These are phyloP conservation scores for Chlamydomonas reinhardtii DNA, from an alignment of 163 green algal species.

Conservation along the genomic window DNA sequence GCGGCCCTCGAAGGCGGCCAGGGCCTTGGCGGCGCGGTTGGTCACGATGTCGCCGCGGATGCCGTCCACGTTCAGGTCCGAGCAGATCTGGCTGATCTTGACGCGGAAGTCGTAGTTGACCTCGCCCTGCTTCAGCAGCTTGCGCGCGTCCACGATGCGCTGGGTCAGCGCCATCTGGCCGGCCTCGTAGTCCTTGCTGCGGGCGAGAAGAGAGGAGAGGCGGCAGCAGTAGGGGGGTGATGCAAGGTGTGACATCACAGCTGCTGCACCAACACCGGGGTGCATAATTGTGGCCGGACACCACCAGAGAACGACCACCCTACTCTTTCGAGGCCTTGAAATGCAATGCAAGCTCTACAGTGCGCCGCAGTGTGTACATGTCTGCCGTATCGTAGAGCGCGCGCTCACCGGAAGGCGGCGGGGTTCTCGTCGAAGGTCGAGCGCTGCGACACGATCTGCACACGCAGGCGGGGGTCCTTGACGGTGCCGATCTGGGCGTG, in stretches of 20 bases:
- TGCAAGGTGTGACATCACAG: not conserved
- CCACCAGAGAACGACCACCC: too few species aligned
- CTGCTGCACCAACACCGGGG: too few species aligned
- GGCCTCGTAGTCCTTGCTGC: conserved; percentile 43
- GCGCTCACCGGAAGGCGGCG: conserved; percentile 57
- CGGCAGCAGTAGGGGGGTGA: not conserved
- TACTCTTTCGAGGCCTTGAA: too few species aligned
- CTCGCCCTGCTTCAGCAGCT: conserved; percentile 70
- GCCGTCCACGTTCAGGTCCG: conserved; percentile 93
- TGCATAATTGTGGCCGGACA: too few species aligned
- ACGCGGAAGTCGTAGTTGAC: conserved; percentile 79
- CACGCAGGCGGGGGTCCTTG: conserved; percentile 80
- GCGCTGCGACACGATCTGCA: conserved; percentile 91
- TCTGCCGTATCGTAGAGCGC: too few species aligned
- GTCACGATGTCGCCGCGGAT: conserved; percentile 96
- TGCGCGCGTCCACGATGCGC: conserved; percentile 78
- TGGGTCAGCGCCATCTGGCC: conserved; percentile 75
- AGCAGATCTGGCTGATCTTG: conserved; percentile 82
- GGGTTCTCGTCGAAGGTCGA: conserved; percentile 88
- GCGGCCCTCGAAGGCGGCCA: conserved; percentile 87
- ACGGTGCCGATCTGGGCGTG: conserved; percentile 86
- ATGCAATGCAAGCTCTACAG: too few species aligned
- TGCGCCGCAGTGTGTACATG: too few species aligned
- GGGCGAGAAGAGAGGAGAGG: not conserved
- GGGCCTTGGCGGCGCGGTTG: conserved; percentile 88